Evolutionary conservation across 2,329 filamentous ascomycete genomes (phyloP), one percentile per base, ranked within the genome.

Genomic region (Chaetomium strumarium): DNA sequence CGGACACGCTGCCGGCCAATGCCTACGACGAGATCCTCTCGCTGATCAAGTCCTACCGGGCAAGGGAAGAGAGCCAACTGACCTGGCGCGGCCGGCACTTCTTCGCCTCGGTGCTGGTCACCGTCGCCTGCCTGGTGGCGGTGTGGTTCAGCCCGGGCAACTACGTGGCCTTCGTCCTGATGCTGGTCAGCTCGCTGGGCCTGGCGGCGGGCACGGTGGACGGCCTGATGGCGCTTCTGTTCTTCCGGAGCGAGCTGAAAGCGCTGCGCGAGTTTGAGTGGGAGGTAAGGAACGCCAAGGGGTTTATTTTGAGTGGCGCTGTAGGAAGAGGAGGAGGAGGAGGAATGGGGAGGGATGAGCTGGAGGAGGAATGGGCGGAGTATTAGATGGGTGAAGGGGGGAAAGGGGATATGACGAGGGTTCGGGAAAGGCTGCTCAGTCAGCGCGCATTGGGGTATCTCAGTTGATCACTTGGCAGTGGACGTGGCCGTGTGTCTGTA

Each of bases 231-330:
- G 87, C 90, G 0, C 78, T 93, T 0, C 69, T 97, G 45, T 99
- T 99, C 67, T 85, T 96, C 53, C 84, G 86, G 11, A 84, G 83
- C 55, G 93, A 99, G 72, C 70, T 96, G 54, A 79, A 90, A 53
- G 85, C 86, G 4, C 72, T 99, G 50, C 85, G 83, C 63, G 93
- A 99, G 72, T 97, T 97, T 70, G 83, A 93, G 66, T 96, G 90
- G 87, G 93, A 99, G 69, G 84, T 97, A 24, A 74, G 73, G 46
- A 91, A 87, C 65, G 85, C 85, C 12, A 83, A 72, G 65, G 63
- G 4, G 69, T 68, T 1, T 45, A 36, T 46, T 33, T 36, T 39
- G 38, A 34, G 29, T 16, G 40, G 24, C 7, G 41, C 14, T 8
- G 41, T 29, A 19, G 52, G 20, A n/a, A 16, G 11, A 3, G 52